A percentile compares a stretch with the other conserved stretches of the same genome.
Conservation (phyloP, 257 asterid genomes). For the Haberlea rhodopensis region DNA sequence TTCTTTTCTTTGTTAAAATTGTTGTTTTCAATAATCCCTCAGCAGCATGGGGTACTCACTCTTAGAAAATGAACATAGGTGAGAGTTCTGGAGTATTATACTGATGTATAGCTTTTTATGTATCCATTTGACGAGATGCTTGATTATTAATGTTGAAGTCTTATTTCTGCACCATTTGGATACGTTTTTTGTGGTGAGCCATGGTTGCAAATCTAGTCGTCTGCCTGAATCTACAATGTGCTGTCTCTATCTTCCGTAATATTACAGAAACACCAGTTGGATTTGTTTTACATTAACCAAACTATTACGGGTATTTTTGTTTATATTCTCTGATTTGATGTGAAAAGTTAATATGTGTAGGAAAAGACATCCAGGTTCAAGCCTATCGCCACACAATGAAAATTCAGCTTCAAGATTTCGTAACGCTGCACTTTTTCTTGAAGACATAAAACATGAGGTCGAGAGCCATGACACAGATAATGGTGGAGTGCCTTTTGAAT, state of each 20-base stretch:
- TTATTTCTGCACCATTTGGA: no score
- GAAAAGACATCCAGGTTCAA: slow-evolving; percentile 63
- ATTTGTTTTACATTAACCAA: background rate
- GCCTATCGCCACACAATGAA: slow-evolving; percentile 64
- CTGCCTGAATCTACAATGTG: background rate
- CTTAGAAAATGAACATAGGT: background rate
- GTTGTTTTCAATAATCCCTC: no score
- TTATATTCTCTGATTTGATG: background rate
- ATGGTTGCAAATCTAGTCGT: background rate
- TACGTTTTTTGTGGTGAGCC: background rate
- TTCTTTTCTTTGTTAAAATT: background rate
- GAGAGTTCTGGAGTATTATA: slow-evolving; percentile 7
- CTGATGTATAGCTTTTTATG: slow-evolving; percentile 3
- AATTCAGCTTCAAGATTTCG: slow-evolving; percentile 61
- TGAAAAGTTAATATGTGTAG: slow-evolving; percentile 40
- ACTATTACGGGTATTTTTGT: background rate
- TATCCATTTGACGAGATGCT: background rate
- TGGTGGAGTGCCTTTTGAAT: slow-evolving; percentile 48
- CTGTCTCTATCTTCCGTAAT: background rate
- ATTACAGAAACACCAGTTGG: background rate
- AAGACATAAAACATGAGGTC: slow-evolving; percentile 74
- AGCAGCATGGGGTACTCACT: background rate
- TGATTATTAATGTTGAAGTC: background rate
- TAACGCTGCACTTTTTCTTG: slow-evolving; percentile 85
- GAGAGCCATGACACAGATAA: slow-evolving; percentile 51